Base-by-base conservation (phyloP, 768 basidiomycete species). In the Agrocybe chaxingu region DNA sequence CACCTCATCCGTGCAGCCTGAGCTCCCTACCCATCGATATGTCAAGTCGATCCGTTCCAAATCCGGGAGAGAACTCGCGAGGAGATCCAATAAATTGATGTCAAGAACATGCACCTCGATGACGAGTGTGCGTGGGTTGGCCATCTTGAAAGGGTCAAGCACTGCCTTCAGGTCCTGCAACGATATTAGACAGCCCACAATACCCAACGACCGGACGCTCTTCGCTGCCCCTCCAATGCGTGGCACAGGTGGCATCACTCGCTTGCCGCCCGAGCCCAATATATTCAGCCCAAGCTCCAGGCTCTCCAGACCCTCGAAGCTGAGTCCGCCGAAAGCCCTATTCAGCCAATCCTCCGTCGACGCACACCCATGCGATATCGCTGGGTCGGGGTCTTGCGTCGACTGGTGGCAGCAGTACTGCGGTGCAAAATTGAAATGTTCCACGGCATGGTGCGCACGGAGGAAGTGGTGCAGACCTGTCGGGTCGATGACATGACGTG, bases 221-320 rank as follows among this genome's bases (percentile, higher is more conserved):
- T 47, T 44, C 19, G 45, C 54, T 18, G 51, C 48, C 19, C 29
- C 10, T 19, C 39, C 51, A 18, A 58, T 13, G 32, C 42, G 45
- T 19, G 47, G 41, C 19, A 51, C 40, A 46, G 51, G 32, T 2
- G 43, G 45, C 44, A 52, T 47, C 19, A 58, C 53, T 10, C 57
- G 48, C 33, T 49, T 50, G 29, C 47, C 59, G 40, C 54, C 54
- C 9, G 48, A 44, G 11, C 56, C 56, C 29, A 55, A 19, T 40
- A 55, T 51, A 42, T 57, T 60, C 18, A 60, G 43, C n/a, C 59
- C 56, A 8, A 60, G 52, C 16, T 60, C 56, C 8, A 60, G 40
- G 7, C 42, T 40, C 13, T 38, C 42, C 11, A 60, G 51, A 31
- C 57, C 46, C 11, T 35, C 18, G 16, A 60, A 51, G 8, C 30